Evolutionary conservation across 2,329 filamentous ascomycete species (phyloP).

Genomic region (Aspergillus calidoustus): DNA sequence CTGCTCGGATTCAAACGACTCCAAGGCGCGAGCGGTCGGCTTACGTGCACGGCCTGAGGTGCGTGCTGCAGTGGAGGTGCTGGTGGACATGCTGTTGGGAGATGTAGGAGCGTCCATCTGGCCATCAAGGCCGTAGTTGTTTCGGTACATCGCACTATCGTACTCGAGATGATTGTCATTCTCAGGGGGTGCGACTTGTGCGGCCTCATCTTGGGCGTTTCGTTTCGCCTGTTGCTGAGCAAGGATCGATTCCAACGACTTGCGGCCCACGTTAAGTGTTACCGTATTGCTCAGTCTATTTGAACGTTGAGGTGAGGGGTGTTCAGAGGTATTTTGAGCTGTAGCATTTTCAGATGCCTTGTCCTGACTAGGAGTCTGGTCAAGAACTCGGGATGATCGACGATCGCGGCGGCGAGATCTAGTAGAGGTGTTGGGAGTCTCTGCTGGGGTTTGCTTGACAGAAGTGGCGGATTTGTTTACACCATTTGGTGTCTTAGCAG

Average conservation of each 20-base stretch:
- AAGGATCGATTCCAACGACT: conserved; percentile 15
- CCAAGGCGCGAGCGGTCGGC: conserved; percentile 28
- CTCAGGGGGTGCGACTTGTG: conserved; percentile 20
- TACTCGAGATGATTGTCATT: conserved; percentile 27
- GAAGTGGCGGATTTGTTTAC: conserved; percentile 15
- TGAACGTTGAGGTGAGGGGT: conserved; percentile 7
- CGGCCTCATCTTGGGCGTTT: conserved; percentile 11
- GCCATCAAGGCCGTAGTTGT: conserved; percentile 28
- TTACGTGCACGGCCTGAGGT: conserved; percentile 27
- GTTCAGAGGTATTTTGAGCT: conserved; percentile 2
- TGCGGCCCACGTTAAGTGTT: conserved; percentile 23
- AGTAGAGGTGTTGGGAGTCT: conserved; percentile 12
- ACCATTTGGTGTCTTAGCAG: conserved; percentile 4
- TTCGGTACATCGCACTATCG: conserved; percentile 27
- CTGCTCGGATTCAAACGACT: conserved; percentile 24
- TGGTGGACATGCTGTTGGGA: conserved; percentile 25
- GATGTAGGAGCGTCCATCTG: conserved; percentile 26
- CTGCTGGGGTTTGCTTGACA: conserved; percentile 3
- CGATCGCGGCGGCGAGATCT: conserved; percentile 22
- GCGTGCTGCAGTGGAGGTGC: conserved; percentile 23
- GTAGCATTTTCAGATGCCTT: conserved; percentile 2
- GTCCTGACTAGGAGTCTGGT: not conserved
- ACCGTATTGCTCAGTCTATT: conserved; percentile 21
- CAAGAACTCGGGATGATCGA: conserved; percentile 12
- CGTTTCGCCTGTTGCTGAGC: not conserved